Evolutionary conservation across 1,139 yeast species (phyloP).

Genomic region (Sugiyamaella neomexicana): DNA sequence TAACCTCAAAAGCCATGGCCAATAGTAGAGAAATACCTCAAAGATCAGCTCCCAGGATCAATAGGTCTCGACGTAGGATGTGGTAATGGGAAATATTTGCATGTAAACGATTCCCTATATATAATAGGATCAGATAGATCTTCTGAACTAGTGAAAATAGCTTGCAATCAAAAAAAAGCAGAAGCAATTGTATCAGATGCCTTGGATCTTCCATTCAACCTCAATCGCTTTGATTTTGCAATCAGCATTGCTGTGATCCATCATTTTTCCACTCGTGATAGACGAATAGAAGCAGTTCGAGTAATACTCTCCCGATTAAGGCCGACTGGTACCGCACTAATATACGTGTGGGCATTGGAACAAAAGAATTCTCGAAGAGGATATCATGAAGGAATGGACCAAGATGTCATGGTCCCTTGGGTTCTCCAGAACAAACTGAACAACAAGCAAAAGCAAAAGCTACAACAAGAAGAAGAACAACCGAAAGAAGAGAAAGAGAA

Average conservation of each 20-base stretch:
- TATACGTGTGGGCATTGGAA: conserved; percentile 96
- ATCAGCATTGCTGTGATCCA: conserved; percentile 95
- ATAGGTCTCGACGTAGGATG: conserved; percentile 73
- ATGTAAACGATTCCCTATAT: conserved; percentile 63
- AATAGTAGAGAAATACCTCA: conserved; percentile 72
- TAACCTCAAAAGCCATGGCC: conserved; percentile 76
- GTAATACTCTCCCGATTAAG: conserved; percentile 64
- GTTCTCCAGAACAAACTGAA: conserved; percentile 53
- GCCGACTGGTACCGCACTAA: conserved; percentile 64
- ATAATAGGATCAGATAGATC: conserved; percentile 86
- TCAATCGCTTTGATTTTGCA: conserved; percentile 74
- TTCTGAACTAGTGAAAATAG: conserved; percentile 73
- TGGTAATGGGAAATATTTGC: conserved; percentile 91
- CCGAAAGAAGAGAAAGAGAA: conserved; percentile 8
- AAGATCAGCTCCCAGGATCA: conserved; percentile 44
- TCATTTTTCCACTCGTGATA: conserved; percentile 81
- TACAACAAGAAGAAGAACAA: background rate
- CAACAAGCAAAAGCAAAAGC: conserved; percentile 11
- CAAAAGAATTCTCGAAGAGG: conserved; percentile 86
- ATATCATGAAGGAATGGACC: conserved; percentile 85
- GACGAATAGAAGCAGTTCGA: conserved; percentile 71
- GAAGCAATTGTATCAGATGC: conserved; percentile 78
- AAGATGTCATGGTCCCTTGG: conserved; percentile 96
- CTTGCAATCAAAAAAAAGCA: conserved; percentile 46
- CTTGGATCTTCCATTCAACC: conserved; percentile 63